Conservation (phyloP, 2,329 filamentous ascomycete species). For the Epichloe uncinata region DNA sequence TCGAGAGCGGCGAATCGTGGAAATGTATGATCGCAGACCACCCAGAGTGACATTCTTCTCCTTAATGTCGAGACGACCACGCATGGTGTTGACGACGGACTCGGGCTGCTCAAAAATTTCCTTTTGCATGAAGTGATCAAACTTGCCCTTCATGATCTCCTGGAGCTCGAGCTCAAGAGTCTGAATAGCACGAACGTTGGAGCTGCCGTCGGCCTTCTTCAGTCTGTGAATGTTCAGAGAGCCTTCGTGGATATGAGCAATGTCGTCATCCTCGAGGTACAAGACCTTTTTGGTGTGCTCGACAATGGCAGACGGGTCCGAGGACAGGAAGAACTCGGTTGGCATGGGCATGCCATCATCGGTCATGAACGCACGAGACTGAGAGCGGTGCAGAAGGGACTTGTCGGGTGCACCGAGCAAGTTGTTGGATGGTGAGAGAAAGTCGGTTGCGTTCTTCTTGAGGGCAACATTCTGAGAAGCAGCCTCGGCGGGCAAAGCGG, state of each 20-base stretch:
- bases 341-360: conserved; percentile 97
- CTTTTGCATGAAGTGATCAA: conserved; percentile 99
- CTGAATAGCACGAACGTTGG: conserved; percentile 95
- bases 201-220: conserved; percentile 91
- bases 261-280: conserved; percentile 98
- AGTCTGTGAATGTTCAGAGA: conserved; percentile 98
- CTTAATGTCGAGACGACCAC: conserved; percentile 84
- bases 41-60: conserved; percentile 95
- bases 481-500: conserved; percentile 75
- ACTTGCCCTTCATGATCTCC: conserved; percentile 99
- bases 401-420: conserved; percentile 89
- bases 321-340: conserved; percentile 98
- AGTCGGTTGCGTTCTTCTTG: conserved; percentile 67
- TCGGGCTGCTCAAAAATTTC: conserved; percentile 99
- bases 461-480: conserved; percentile 93
- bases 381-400: conserved; percentile 92
- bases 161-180: conserved; percentile 97
- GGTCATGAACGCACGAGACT: conserved; percentile 97
- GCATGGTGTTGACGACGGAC: conserved; percentile 99
- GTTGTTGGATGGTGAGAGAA: conserved; percentile 46
- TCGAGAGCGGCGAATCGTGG: conserved; percentile 89
- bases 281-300: conserved; percentile 99
- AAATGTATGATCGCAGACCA: conserved; percentile 90
- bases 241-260: conserved; percentile 98
- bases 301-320: conserved; percentile 93